Evolutionary conservation across 192 early-diverging fungal genomes (phyloP).

Genomic region (Backusella circina): DNA sequence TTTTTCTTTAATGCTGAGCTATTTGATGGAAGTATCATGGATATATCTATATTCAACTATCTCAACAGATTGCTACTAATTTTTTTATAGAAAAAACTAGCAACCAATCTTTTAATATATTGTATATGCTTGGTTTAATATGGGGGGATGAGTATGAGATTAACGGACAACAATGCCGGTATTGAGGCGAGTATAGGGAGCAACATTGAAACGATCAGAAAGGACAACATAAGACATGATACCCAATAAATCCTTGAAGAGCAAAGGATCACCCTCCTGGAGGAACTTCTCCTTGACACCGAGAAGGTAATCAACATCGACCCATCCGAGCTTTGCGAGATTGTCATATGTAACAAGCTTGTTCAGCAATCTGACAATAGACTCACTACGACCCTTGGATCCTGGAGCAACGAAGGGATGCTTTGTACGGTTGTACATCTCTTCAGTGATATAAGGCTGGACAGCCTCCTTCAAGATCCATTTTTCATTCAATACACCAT

Average conservation of each 20-base stretch:
- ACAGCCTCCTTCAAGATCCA: conserved; percentile 19
- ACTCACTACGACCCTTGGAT: background rate
- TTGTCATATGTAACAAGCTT: background rate
- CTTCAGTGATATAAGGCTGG: conserved; percentile 13
- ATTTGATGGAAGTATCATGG: background rate
- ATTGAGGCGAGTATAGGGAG: background rate
- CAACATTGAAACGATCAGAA: conserved; percentile 1
- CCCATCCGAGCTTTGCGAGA: background rate
- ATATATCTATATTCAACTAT: too few species aligned
- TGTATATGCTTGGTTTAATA: background rate
- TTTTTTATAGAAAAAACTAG: too few species aligned
- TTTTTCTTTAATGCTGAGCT: too few species aligned
- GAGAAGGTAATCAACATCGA: background rate
- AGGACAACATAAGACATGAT: conserved; percentile 8
- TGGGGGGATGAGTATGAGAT: background rate
- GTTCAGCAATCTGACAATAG: background rate
- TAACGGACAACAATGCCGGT: background rate
- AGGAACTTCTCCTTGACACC: background rate
- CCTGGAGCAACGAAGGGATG: conserved; percentile 9
- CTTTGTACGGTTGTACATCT: conserved; percentile 14
- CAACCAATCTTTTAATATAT: too few species aligned
- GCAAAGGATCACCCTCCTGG: background rate
- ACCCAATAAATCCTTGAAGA: background rate
- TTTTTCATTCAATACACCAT: conserved; percentile 14
- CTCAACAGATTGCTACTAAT: too few species aligned